These are phyloP conservation scores for Eimeria brunetti DNA, from an alignment of 169 alveolate species.

Conservation along the genomic window DNA sequence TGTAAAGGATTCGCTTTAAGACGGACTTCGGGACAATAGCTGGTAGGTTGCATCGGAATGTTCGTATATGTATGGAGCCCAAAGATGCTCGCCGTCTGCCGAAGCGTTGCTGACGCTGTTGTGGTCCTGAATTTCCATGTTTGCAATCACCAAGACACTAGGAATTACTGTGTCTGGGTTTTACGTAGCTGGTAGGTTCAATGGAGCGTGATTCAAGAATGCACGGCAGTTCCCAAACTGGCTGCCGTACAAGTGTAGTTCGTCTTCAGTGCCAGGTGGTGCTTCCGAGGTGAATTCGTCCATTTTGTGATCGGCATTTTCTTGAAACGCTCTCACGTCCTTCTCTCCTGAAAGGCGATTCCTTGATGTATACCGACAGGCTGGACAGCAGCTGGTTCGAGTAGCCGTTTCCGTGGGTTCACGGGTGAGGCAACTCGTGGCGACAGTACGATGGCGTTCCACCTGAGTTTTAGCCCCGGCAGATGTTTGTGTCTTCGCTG, in stretches of 20 bases:
- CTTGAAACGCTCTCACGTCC: too few relatives aligned
- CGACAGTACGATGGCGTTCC: too few relatives aligned
- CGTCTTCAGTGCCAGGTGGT: too few relatives aligned
- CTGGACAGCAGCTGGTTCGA: not conserved
- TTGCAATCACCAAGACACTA: not conserved
- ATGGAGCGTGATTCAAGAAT: not conserved
- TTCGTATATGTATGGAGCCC: not conserved
- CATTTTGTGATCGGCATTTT: too few relatives aligned
- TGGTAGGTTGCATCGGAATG: not conserved
- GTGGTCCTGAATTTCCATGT: not conserved
- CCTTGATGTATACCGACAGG: not conserved
- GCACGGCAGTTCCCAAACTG: not conserved
- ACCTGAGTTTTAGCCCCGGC: not conserved
- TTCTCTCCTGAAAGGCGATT: not conserved
- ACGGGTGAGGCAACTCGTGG: not conserved
- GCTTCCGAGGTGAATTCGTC: too few relatives aligned
- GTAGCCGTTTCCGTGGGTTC: not conserved
- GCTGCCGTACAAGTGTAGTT: not conserved
- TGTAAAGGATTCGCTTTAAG: not conserved
- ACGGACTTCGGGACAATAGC: not conserved
- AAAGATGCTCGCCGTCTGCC: not conserved
- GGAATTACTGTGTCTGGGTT: not conserved
- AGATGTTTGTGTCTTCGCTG: not conserved
- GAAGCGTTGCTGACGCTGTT: not conserved
- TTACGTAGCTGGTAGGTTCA: not conserved